phyloP scores from a whole-genome alignment of 129 eudicot species.

The Helianthus tuberosus region DNA sequence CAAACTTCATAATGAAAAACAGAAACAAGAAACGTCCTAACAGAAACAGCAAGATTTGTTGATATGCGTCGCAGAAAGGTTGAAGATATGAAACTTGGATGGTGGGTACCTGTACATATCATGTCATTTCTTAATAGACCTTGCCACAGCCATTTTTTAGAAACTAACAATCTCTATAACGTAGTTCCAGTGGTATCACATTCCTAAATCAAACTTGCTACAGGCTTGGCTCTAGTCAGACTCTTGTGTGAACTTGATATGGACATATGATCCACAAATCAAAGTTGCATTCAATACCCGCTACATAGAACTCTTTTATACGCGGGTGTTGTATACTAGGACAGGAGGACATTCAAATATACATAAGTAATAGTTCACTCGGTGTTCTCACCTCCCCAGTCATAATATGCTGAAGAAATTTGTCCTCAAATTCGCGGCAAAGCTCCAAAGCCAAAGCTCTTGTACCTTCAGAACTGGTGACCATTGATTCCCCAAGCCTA shows the following conservation, averaged over 20 bases:
- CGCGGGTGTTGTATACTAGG: too few relatives aligned
- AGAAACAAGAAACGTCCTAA: too few relatives aligned
- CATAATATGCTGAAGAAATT: conserved; percentile 90
- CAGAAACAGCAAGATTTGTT: too few relatives aligned
- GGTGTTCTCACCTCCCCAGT: conserved; percentile 82
- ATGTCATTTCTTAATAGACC: too few relatives aligned
- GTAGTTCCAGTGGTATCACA: too few relatives aligned
- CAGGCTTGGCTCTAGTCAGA: conserved; percentile 10
- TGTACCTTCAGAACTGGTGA: conserved; percentile 89
- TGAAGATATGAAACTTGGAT: too few relatives aligned
- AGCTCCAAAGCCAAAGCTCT: conserved; percentile 96
- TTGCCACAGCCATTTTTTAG: too few relatives aligned
- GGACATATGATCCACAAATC: not conserved
- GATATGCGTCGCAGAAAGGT: too few relatives aligned
- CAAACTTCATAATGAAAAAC: too few relatives aligned
- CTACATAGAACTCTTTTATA: not conserved
- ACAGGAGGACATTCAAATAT: not conserved
- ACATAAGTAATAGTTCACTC: conserved; percentile 3
- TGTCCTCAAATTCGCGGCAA: conserved; percentile 99
- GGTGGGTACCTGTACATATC: too few relatives aligned
- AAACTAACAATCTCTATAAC: too few relatives aligned
- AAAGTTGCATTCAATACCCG: conserved; percentile 2
- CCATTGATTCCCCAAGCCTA: conserved; percentile 97
- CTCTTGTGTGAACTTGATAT: conserved; percentile 11
- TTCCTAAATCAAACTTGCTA: not conserved